Percentiles rank a stretch among this genome's conserved stretches.
Evolutionary conservation across 495 filamentous ascomycete species (phyloP).

Genomic region (Aspergillus carlsbadensis): DNA sequence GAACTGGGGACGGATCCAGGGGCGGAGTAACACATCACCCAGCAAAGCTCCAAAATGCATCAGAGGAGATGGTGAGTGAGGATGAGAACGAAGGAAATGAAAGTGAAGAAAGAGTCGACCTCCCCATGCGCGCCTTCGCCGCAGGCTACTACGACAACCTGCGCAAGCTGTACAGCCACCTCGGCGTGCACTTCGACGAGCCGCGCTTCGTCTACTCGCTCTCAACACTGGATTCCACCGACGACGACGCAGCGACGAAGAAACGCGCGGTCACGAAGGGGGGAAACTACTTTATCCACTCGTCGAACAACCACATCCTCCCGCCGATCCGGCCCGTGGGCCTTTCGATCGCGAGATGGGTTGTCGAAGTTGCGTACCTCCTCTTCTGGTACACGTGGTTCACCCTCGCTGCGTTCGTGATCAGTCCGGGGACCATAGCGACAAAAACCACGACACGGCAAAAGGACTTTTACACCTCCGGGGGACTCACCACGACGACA

Average conservation of each 20-base stretch:
- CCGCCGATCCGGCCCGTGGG: slow-evolving; percentile 37
- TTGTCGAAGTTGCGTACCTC: slow-evolving; percentile 40
- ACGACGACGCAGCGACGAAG: neutral
- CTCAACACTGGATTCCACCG: neutral
- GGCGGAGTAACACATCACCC: too few relatives aligned
- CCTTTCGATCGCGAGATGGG: slow-evolving; percentile 21
- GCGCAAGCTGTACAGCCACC: slow-evolving; percentile 52
- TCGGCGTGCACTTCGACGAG: slow-evolving; percentile 40
- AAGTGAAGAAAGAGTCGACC: slow-evolving; percentile 36
- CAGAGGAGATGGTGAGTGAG: too few relatives aligned
- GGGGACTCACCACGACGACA: too few relatives aligned
- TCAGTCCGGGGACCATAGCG: slow-evolving; percentile 42
- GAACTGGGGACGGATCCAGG: neutral
- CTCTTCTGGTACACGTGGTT: slow-evolving; percentile 49
- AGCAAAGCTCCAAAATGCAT: too few relatives aligned
- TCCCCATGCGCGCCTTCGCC: slow-evolving; percentile 59
- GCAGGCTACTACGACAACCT: slow-evolving; percentile 55
- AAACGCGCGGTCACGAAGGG: neutral
- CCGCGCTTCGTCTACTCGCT: slow-evolving; percentile 40
- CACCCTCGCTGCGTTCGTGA: slow-evolving; percentile 44
- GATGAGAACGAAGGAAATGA: neutral
- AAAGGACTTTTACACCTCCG: too few relatives aligned
- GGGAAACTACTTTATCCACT: slow-evolving; percentile 39
- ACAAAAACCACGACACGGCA: neutral
- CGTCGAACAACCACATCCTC: slow-evolving; percentile 49